Evolutionary conservation across 1,284 basidiomycete genomes (phyloP).

Genomic region (Ganoderma lingzhi): DNA sequence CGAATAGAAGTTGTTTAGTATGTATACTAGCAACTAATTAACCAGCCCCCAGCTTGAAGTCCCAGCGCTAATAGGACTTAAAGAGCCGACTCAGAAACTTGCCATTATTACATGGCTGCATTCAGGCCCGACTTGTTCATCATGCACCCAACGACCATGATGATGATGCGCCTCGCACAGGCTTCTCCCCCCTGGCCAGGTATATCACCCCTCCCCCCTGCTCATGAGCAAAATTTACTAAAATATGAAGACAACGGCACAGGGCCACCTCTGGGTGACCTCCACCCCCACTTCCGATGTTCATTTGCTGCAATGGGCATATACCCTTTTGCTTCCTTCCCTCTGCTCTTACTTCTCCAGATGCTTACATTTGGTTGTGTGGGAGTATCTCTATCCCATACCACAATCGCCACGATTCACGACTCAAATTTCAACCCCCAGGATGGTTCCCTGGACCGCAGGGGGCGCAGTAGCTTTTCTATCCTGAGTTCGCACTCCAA

Average conservation of each 20-base stretch:
- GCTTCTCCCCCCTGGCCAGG: neutral
- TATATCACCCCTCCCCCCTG: neutral
- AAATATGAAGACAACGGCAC: neutral
- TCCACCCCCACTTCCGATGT: neutral
- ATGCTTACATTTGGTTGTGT: neutral
- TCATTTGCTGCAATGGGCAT: neutral
- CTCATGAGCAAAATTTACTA: neutral
- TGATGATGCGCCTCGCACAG: neutral
- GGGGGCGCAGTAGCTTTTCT: neutral
- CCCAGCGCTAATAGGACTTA: too few relatives aligned
- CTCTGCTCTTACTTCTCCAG: neutral
- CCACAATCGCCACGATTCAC: constrained; percentile 6
- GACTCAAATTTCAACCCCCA: constrained; percentile 2
- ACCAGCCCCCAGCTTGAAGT: too few relatives aligned
- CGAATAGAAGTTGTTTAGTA: neutral
- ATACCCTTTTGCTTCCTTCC: neutral
- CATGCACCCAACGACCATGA: neutral
- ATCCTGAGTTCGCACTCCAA: neutral
- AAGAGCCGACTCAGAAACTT: neutral
- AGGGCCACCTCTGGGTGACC: neutral
- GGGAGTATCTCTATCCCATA: neutral
- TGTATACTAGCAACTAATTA: too few relatives aligned
- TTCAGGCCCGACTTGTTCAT: neutral
- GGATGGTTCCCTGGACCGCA: neutral
- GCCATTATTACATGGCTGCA: neutral